Evolutionary conservation across 306 rosid genomes (phyloP).

Genomic region (Fragaria iinumae): DNA sequence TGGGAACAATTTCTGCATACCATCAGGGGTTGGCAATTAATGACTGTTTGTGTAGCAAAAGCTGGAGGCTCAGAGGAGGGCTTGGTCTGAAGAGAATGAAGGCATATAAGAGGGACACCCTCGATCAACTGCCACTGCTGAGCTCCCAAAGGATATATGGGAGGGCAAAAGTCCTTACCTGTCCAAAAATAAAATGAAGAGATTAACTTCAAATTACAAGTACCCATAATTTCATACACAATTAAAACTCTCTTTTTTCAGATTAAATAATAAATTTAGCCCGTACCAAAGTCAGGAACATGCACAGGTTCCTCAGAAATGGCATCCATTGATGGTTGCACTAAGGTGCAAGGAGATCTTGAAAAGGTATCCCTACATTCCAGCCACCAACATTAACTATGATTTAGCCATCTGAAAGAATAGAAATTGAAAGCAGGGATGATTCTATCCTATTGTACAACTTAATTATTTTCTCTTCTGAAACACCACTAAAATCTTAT

Average conservation of each 20-base stretch:
- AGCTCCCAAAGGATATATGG: slow-evolving; percentile 79
- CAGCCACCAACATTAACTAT: slow-evolving; percentile 25
- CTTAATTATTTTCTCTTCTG: not conserved
- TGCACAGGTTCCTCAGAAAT: slow-evolving; percentile 40
- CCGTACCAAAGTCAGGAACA: slow-evolving; percentile 79
- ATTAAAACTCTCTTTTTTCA: not conserved
- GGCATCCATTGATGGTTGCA: slow-evolving; percentile 83
- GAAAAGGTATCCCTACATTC: slow-evolving; percentile 82
- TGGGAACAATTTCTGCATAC: slow-evolving; percentile 46
- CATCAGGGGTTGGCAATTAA: slow-evolving; percentile 84
- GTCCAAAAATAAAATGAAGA: slow-evolving; percentile 39
- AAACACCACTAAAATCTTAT: not conserved
- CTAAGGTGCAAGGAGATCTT: slow-evolving; percentile 79
- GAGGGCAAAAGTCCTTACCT: slow-evolving; percentile 83
- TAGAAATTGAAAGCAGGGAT: slow-evolving; percentile 4
- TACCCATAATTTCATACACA: slow-evolving; percentile 5
- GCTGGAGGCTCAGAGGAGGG: slow-evolving; percentile 90
- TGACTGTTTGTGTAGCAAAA: slow-evolving; percentile 85
- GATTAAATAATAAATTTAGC: slow-evolving; percentile 14
- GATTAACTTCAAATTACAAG: slow-evolving; percentile 22
- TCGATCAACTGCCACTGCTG: slow-evolving; percentile 64
- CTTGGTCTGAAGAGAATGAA: slow-evolving; percentile 75
- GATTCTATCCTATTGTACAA: not conserved
- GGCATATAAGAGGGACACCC: slow-evolving; percentile 69
- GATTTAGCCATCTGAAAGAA: slow-evolving; percentile 22